Base-by-base conservation (phyloP, 2,329 filamentous ascomycete genomes). In the Xylariales sp. region DNA sequence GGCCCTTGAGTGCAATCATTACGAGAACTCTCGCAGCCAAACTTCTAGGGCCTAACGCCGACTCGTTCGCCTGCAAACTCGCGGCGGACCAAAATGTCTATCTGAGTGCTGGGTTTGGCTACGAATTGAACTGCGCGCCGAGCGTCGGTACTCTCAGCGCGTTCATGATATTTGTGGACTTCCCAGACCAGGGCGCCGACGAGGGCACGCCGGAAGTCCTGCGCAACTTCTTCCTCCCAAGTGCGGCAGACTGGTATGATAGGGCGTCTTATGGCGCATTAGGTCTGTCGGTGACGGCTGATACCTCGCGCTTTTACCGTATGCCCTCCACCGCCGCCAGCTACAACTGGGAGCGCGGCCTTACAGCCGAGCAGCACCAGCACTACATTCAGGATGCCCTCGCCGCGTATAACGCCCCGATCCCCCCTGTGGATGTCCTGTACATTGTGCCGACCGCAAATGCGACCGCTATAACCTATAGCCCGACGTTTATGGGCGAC, bases 121-220 rank as follows among this genome's bases (percentile, higher is more conserved):
- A 71, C 62, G 58, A 72, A 7, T 36, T 68, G 9, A 72, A 78
- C 62, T 81, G 78, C 62, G 76, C 77, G 1, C 73, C 78, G 0
- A 77, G 75, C 60, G 75, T 70, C 0, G 79, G 79, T 8, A 74
- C 73, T 0, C 68, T 80, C 1, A 70, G 62, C 9, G 77, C 73
- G 16, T 76, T 73, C 62, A 80, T 81, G 78, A 71, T 81, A 39
- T 81, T 81, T 64, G 73, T 81, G 60, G 79, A 81, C 70, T 81
- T 67, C 30, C 9, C 64, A 0, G 67, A 69, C 23, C 45, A 58
- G 12, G 48, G 62, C 3, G 71, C 72, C 9, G 69, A 61, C 23
- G 69, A 73, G 36, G 69, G 75, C n/a, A 69, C 75, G 0, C 75
- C 76, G 0, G 28, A 76, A 53, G 58, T 62, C 2, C 69, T 79